A percentile compares a stretch with the other conserved stretches of the same genome.
Evolutionary conservation across 371 early-diverging fungal genomes (phyloP).

Genomic region (Entomophthora muscae): DNA sequence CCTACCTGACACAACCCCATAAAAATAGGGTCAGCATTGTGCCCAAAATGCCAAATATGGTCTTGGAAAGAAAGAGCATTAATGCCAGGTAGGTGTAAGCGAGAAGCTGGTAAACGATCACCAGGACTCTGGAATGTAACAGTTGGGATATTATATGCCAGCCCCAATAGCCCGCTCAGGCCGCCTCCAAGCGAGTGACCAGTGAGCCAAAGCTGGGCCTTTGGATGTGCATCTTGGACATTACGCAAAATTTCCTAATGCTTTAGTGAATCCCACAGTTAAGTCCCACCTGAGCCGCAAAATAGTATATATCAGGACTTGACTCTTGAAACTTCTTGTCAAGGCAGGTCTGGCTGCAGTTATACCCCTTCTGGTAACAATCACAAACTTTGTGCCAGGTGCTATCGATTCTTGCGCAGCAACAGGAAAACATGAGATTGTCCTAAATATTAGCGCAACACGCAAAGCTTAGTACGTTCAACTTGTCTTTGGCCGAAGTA

Average conservation of each 20-base stretch:
- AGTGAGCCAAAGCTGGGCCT: conserved; percentile 61
- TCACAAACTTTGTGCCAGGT: conserved; percentile 74
- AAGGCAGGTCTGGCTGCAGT: conserved; percentile 47
- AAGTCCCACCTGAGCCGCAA: conserved; percentile 50
- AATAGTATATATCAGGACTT: conserved; percentile 55
- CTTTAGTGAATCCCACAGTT: neutral
- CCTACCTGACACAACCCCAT: conserved; percentile 65
- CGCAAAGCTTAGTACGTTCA: conserved; percentile 31
- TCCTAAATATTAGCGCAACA: conserved; percentile 27
- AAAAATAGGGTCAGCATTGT: conserved; percentile 85
- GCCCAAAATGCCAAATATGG: conserved; percentile 87
- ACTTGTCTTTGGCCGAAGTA: conserved; percentile 66
- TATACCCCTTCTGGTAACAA: conserved; percentile 40
- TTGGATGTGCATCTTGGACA: conserved; percentile 39
- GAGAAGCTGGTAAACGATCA: conserved; percentile 54
- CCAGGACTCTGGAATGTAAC: conserved; percentile 83
- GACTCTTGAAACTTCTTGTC: conserved; percentile 29
- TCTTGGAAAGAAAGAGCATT: conserved; percentile 27
- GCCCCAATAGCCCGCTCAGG: conserved; percentile 56
- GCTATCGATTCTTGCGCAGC: conserved; percentile 81
- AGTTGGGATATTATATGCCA: conserved; percentile 71
- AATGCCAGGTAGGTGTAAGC: conserved; percentile 56
- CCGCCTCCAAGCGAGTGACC: conserved; percentile 93
- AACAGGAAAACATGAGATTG: conserved; percentile 90
- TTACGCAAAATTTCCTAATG: conserved; percentile 31